Evolutionary conservation across 208 protist species (phyloP), one percentile per base, ranked within the genome.

Genomic region (Endotrypanum monterogeii): DNA sequence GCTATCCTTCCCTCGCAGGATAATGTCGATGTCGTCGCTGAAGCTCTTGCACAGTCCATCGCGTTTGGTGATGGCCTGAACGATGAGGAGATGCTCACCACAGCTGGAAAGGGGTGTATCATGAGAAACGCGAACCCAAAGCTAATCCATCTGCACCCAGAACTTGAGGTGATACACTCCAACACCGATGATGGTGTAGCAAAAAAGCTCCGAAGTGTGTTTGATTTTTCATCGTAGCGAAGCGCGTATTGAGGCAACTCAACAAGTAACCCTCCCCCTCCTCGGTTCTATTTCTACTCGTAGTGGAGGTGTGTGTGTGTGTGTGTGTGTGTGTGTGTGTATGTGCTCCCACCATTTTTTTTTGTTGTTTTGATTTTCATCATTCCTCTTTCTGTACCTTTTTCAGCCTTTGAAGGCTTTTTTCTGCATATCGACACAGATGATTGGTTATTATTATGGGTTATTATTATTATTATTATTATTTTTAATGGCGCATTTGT

Each of bases 51-150:
- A 30, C 62, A 79, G 18, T 84, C 84, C 3, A 82, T 92, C 23
- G 85, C 83, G 25, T 92, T 92, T 82, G 87, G 87, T 12, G 83
- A 92, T 51, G 87, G 78, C 32, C 73, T 89, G 57, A 89, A 92
- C 67, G 87, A 92, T 62, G 78, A 78, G 18, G 69, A 83, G 46
- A 89, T 92, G 84, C 67, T 92, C 23, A 41, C 32, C 60, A 44
- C 71, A 56, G 77, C 63, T 6, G 87, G 85, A 1, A 84, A 88
- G 61, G 84, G 87, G 6, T 92, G 75, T 44, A 71, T 89, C 20
- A 89, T 92, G 87, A 66, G 61, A 16, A 92, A 92, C 67, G 76
- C 77, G 0, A 82, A 81, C 52, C 80, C 84, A 20, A 75, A 76
- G 35, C 71, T 92, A 25, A 82, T 77, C 46, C 75, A 66, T 37